A percentile compares a stretch with the other conserved stretches of the same genome.
These are phyloP conservation scores for Cordyceps farinosa DNA, from an alignment of 2,329 filamentous ascomycete genomes.

Conservation along the genomic window DNA sequence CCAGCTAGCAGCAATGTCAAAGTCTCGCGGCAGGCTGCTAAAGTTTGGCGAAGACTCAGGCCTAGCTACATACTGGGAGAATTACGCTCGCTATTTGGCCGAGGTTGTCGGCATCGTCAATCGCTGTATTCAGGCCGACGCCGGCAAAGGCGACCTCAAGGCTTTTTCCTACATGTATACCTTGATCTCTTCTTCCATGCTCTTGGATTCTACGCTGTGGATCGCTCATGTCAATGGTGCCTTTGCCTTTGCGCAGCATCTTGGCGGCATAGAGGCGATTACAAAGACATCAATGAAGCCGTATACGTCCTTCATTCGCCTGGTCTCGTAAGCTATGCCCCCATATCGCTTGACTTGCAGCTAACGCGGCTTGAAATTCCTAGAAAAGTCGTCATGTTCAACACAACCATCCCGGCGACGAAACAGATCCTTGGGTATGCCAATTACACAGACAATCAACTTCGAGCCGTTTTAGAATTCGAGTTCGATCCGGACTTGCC, in stretches of 20 bases:
- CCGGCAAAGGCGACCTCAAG: neutral
- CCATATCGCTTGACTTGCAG: neutral
- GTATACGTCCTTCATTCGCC: neutral
- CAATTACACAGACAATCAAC: neutral
- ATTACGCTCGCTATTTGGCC: neutral
- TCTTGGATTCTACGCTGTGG: neutral
- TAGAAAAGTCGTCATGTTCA: neutral
- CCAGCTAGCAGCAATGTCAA: neutral
- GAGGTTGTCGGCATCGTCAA: neutral
- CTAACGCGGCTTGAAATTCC: neutral
- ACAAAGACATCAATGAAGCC: neutral
- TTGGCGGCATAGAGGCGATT: neutral
- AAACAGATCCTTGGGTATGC: neutral
- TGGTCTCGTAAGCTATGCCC: neutral
- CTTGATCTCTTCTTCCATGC: neutral
- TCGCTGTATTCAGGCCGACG: neutral
- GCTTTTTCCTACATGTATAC: neutral
- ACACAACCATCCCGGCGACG: neutral
- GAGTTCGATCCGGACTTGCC: neutral
- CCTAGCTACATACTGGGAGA: neutral
- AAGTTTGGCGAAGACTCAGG: neutral
- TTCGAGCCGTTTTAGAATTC: neutral
- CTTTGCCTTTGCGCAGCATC: neutral
- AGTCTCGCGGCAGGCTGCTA: neutral
- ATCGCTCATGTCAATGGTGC: neutral